Evolutionary conservation across 2,329 filamentous ascomycete species (phyloP).

Genomic region (Hypoxylon sp.): DNA sequence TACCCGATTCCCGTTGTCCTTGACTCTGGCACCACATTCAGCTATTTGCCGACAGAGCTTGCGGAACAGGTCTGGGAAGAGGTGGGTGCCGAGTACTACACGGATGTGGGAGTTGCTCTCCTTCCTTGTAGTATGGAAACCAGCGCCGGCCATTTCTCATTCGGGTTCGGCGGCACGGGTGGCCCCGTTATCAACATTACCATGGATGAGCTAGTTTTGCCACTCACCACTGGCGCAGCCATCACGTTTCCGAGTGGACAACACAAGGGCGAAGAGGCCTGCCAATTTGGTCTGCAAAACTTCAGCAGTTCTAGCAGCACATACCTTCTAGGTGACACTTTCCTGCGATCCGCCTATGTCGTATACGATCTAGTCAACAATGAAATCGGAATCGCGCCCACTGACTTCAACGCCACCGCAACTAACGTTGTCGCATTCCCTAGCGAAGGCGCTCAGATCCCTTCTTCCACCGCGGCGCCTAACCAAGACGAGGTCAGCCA

Average conservation of each 20-base stretch:
- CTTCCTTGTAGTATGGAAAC: slow-evolving; percentile 60
- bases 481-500: slow-evolving; percentile 46
- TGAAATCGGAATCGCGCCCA: slow-evolving; percentile 62
- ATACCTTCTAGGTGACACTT: slow-evolving; percentile 65
- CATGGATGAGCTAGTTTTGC: slow-evolving; percentile 66
- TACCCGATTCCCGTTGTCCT: slow-evolving; percentile 70
- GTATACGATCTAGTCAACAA: slow-evolving; percentile 68
- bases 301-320: slow-evolving; percentile 50
- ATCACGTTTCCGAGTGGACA: slow-evolving; percentile 52
- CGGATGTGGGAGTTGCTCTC: slow-evolving; percentile 51
- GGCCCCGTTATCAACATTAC: slow-evolving; percentile 61
- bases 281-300: slow-evolving; percentile 66
- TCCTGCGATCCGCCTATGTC: slow-evolving; percentile 67
- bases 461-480: slow-evolving; percentile 57
- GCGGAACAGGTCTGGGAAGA: slow-evolving; percentile 62
- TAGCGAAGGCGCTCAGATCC: slow-evolving; percentile 59
- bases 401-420: slow-evolving; percentile 62
- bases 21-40: slow-evolving; percentile 78
- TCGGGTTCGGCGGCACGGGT: slow-evolving; percentile 59
- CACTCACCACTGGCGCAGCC: slow-evolving; percentile 49
- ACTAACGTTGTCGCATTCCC: slow-evolving; percentile 61
- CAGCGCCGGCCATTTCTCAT: slow-evolving; percentile 60
- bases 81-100: slow-evolving; percentile 59
- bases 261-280: slow-evolving; percentile 57
- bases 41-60: slow-evolving; percentile 71